Percentiles rank a stretch among this genome's conserved stretches.
Evolutionary conservation across 164 flowering plant genomes (phyloP).

Genomic region (Stephania japonica): DNA sequence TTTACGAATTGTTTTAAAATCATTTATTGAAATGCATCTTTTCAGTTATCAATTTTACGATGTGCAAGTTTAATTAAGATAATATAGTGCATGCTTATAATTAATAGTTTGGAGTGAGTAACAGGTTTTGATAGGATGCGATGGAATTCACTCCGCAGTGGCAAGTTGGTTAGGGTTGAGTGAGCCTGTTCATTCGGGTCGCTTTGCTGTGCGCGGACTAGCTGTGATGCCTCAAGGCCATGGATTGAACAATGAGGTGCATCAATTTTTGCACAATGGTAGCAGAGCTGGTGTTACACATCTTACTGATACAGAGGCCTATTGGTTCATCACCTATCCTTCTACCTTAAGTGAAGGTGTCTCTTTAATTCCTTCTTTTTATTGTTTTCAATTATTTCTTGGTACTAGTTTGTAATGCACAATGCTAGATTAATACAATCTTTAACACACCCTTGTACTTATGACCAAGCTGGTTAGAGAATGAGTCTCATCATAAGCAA

Average conservation of each 20-base stretch:
- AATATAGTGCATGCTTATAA: no score
- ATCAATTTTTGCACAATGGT: conserved; percentile 22
- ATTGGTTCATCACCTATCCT: conserved; percentile 29
- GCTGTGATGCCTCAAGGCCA: conserved; percentile 41
- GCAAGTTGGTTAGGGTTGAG: conserved; percentile 42
- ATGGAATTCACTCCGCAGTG: conserved; percentile 51
- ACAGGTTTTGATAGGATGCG: conserved; percentile 51
- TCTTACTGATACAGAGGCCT: conserved; percentile 29
- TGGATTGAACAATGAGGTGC: conserved; percentile 27
- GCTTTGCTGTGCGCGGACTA: conserved; percentile 38
- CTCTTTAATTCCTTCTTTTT: not conserved
- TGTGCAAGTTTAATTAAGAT: not conserved
- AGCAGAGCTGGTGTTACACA: conserved; percentile 32
- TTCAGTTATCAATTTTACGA: not conserved
- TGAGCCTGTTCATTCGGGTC: conserved; percentile 32
- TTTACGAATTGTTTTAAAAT: not conserved
- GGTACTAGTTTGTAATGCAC: no score
- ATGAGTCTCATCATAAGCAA: no score
- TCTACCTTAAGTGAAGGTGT: conserved; percentile 4
- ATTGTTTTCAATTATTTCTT: no score
- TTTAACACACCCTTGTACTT: no score
- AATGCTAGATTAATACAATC: no score
- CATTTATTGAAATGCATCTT: not conserved
- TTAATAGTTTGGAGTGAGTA: not conserved
- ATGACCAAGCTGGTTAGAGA: no score